phyloP scores from a whole-genome alignment of 78 protist species.

The Acrasis kona region DNA sequence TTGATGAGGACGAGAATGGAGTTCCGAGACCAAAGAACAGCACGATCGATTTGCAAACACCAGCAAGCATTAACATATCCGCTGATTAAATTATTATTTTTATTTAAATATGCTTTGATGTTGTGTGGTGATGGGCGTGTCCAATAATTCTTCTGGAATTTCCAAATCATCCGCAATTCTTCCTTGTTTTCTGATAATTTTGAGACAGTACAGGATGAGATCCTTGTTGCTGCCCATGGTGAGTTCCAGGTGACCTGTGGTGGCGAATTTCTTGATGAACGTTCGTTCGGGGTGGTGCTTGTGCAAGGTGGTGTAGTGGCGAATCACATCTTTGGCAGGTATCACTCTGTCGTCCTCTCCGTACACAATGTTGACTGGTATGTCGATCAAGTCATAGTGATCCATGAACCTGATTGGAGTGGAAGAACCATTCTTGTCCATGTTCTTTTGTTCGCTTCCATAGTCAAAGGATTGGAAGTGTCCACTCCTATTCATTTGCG shows the following conservation, averaged over 20 bases:
- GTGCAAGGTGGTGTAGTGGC: neutral
- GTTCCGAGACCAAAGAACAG: no score
- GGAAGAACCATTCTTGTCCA: neutral
- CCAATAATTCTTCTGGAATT: no score
- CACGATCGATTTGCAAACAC: no score
- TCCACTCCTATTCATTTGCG: neutral
- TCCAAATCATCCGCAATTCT: no score
- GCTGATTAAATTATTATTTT: no score
- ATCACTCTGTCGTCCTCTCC: neutral
- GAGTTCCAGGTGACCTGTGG: neutral
- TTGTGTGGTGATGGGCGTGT: no score
- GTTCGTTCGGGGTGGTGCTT: neutral
- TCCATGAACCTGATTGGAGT: neutral
- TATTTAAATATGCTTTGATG: no score
- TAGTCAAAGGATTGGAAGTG: conserved; percentile 16
- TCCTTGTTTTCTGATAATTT: no score
- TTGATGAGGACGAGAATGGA: no score
- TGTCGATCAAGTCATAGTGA: conserved; percentile 7
- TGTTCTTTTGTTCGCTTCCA: neutral
- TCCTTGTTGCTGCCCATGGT: no score
- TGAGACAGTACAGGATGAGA: no score
- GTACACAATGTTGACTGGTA: neutral
- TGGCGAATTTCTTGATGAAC: neutral
- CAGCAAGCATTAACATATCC: no score
- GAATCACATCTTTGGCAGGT: neutral